phyloP scores from a whole-genome alignment of 225 moss, liverwort and hornwort genomes.

The Asterella californica region DNA sequence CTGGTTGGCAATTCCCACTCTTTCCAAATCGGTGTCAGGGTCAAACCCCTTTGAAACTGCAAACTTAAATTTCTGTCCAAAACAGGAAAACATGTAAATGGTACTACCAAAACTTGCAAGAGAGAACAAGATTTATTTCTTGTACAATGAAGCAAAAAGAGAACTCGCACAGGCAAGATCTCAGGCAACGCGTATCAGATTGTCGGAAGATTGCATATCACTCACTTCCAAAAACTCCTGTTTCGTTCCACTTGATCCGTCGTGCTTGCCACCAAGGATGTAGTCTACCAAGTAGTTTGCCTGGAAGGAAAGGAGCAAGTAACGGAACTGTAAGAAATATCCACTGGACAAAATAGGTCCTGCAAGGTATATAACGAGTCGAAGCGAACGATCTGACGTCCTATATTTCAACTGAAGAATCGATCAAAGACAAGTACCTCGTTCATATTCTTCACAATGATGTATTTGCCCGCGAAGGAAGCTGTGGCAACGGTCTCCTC shows the following conservation, averaged over 20 bases:
- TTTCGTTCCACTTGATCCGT: constrained; percentile 87
- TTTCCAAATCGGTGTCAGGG: constrained; percentile 73
- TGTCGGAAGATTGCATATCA: background rate
- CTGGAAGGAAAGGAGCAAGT: constrained; percentile 19
- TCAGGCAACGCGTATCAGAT: background rate
- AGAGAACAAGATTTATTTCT: background rate
- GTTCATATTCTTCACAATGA: constrained; percentile 70
- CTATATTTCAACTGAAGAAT: background rate
- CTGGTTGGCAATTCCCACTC: constrained; percentile 88
- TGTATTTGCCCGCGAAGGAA: constrained; percentile 84
- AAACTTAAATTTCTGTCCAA: constrained; percentile 64
- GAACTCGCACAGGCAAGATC: background rate
- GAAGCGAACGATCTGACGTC: background rate
- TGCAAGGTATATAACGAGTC: background rate
- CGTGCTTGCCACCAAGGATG: constrained; percentile 69
- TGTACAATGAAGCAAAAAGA: background rate
- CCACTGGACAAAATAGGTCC: background rate
- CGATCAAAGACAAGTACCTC: constrained; percentile 45
- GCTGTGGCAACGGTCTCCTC: constrained; percentile 98
- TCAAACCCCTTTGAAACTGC: constrained; percentile 70
- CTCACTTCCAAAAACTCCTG: constrained; percentile 75
- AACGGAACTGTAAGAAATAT: background rate
- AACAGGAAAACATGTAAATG: background rate
- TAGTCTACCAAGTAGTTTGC: constrained; percentile 82
- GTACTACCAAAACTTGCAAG: background rate